Evolutionary conservation across 169 alveolate genomes (phyloP).

Genomic region (Cryptosporidium ryanae): DNA sequence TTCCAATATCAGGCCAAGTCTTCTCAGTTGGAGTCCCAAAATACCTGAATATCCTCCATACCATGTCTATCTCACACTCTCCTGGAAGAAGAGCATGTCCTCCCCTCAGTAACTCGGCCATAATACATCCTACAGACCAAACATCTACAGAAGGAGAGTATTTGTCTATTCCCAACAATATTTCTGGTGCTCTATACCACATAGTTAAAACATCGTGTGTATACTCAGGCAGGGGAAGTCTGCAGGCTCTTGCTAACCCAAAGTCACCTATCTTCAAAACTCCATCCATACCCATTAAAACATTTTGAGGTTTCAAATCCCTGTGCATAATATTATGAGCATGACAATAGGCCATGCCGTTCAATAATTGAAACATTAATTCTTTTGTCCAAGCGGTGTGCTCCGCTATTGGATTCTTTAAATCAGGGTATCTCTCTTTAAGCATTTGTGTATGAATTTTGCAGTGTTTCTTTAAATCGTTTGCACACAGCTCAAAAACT

Average conservation of each 20-base stretch:
- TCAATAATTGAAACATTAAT: conserved; percentile 81
- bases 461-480: conserved; percentile 69
- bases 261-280: conserved; percentile 87
- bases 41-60: conserved; percentile 86
- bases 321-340: conserved; percentile 87
- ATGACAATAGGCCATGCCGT: conserved; percentile 85
- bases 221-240: conserved; percentile 87
- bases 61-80: conserved; percentile 87
- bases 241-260: conserved; percentile 88
- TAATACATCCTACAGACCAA: conserved; percentile 90
- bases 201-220: conserved; percentile 89
- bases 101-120: conserved; percentile 87
- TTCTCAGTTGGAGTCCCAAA: conserved; percentile 89
- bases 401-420: conserved; percentile 71
- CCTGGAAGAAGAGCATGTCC: conserved; percentile 86
- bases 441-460: conserved; percentile 43
- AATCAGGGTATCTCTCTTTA: conserved; percentile 68
- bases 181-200: conserved; percentile 92
- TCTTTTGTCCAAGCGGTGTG: conserved; percentile 70
- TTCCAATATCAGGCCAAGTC: conserved; percentile 83
- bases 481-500: conserved; percentile 70
- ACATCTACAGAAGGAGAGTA: conserved; percentile 90
- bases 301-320: conserved; percentile 90
- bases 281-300: conserved; percentile 84
- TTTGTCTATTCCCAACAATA: conserved; percentile 86